These are phyloP conservation scores for Pharus latifolius DNA, from an alignment of 176 grass and related monocot species.

Conservation along the genomic window DNA sequence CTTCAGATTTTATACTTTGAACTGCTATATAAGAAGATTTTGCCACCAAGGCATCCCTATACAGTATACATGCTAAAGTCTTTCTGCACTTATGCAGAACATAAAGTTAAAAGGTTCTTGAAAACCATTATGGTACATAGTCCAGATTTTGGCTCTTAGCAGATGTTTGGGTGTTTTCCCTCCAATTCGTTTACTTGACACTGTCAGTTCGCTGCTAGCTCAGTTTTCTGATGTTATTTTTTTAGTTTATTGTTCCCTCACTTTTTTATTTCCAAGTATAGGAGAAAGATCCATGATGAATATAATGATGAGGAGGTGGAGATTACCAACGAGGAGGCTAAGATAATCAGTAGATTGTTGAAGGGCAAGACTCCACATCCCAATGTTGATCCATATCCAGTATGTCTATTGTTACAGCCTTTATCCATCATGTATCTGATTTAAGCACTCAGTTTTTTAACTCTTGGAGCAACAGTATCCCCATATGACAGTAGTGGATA, in stretches of 20 bases:
- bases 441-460: not conserved
- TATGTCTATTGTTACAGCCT: constrained; percentile 17
- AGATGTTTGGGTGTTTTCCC: not conserved
- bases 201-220: not conserved
- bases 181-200: not conserved
- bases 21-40: not conserved
- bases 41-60: not conserved
- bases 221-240: not conserved
- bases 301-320: constrained; percentile 94
- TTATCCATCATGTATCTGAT: not conserved
- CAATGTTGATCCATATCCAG: constrained; percentile 87
- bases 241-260: not conserved
- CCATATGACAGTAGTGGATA: no score
- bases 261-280: constrained; percentile 13
- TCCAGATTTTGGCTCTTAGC: not conserved
- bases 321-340: constrained; percentile 81
- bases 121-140: not conserved
- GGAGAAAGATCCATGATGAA: constrained; percentile 71
- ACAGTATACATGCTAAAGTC: not conserved
- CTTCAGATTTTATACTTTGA: not conserved
- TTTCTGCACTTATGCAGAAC: no score
- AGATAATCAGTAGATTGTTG: constrained; percentile 72
- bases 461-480: not conserved
- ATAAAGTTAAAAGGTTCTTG: not conserved
- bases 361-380: constrained; percentile 80